These are phyloP conservation scores for Annulohypoxylon maeteangense DNA, from an alignment of 495 filamentous ascomycete genomes.

Conservation along the genomic window DNA sequence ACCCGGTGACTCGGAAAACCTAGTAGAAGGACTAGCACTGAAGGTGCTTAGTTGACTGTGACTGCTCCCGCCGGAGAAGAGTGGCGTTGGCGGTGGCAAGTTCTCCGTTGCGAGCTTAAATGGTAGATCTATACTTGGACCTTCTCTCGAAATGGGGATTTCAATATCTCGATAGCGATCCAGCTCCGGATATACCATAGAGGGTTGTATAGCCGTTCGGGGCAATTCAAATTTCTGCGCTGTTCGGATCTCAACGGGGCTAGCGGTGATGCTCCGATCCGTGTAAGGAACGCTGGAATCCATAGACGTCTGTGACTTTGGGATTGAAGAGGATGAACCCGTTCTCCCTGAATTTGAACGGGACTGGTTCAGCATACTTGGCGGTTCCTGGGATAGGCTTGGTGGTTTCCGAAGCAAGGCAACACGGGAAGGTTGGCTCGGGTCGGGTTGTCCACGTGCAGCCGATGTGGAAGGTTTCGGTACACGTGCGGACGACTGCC, in stretches of 20 bases:
- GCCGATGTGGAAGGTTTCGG: conserved; percentile 28
- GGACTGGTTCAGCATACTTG: conserved; percentile 45
- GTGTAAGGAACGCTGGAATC: conserved; percentile 44
- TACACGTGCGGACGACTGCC: conserved; percentile 25
- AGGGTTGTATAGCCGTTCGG: conserved; percentile 46
- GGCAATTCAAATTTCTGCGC: conserved; percentile 51
- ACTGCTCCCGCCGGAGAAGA: conserved; percentile 63
- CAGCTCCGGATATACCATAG: conserved; percentile 62
- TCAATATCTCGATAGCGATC: conserved; percentile 62
- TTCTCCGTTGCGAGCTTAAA: conserved; percentile 66
- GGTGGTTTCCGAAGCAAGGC: conserved; percentile 61
- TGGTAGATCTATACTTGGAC: conserved; percentile 51
- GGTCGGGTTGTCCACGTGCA: conserved; percentile 17
- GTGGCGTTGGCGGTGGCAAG: conserved; percentile 72
- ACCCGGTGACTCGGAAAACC: conserved; percentile 91
- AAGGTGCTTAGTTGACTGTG: conserved; percentile 65
- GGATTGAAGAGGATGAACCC: conserved; percentile 53
- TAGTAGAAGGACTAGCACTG: conserved; percentile 88
- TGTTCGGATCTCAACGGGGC: conserved; percentile 51
- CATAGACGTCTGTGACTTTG: conserved; percentile 46
- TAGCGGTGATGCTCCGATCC: conserved; percentile 54
- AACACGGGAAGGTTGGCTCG: conserved; percentile 50
- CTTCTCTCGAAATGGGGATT: conserved; percentile 40
- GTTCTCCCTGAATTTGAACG: conserved; percentile 51
- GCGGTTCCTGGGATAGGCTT: conserved; percentile 52